Evolutionary conservation across 805 yeast species (phyloP).

Genomic region (Metschnikowia koreensis): DNA sequence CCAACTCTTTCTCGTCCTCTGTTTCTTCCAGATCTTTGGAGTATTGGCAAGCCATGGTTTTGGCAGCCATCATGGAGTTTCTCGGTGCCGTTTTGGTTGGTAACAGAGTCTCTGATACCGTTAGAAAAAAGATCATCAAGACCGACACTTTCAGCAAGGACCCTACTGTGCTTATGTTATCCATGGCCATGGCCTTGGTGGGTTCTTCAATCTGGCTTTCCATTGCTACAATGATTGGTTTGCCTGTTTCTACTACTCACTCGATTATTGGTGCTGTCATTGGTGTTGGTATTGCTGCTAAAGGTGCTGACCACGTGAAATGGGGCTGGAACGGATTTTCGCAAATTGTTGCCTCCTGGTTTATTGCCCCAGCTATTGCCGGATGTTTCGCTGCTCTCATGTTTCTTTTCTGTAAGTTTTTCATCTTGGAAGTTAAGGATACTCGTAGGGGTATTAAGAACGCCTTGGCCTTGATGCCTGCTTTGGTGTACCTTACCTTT

Average conservation of each 20-base stretch:
- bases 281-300: conserved; percentile 74
- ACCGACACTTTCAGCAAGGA: conserved; percentile 45
- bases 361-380: conserved; percentile 70
- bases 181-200: conserved; percentile 72
- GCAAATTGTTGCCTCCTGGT: conserved; percentile 77
- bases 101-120: conserved; percentile 70
- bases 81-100: conserved; percentile 75
- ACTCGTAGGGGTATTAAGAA: conserved; percentile 43
- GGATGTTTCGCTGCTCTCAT: conserved; percentile 59
- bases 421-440: conserved; percentile 59
- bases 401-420: conserved; percentile 57
- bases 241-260: conserved; percentile 83
- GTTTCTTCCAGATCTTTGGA: conserved; percentile 67
- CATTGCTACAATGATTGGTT: conserved; percentile 61
- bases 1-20: conserved; percentile 77
- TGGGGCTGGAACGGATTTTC: conserved; percentile 81
- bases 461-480: conserved; percentile 58
- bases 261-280: conserved; percentile 74
- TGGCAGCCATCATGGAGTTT: conserved; percentile 71
- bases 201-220: conserved; percentile 74
- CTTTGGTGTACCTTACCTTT: conserved; percentile 58
- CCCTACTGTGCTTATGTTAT: conserved; percentile 71
- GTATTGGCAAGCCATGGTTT: conserved; percentile 73
- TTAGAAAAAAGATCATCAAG: conserved; percentile 62
- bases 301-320: conserved; percentile 54